Base-by-base conservation (phyloP, 2,329 filamentous ascomycete species). In the Dactylellina sp. region DNA sequence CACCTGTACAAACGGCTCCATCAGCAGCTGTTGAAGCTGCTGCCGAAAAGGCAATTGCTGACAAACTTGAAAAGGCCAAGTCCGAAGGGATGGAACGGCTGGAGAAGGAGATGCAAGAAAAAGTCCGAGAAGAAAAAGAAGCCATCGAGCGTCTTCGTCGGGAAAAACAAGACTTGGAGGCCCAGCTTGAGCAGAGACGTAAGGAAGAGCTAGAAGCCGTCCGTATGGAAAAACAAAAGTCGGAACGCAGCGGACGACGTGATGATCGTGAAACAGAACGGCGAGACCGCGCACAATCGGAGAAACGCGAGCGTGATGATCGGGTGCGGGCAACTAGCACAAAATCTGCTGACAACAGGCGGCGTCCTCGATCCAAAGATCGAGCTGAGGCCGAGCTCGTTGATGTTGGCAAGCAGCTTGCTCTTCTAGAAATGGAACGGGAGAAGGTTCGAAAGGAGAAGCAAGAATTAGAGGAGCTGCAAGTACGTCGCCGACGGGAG, bases 391-490 rank as follows among this genome's bases (percentile, higher is more conserved):
- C 70, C n/a, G 70, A 74, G 9, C 61, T 74, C 1, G 61, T 74
- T 18, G 70, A 74, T 25, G 70, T 74, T 40, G 70, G 61, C 16
- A 74, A 74, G 37, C 70, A 74, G 61, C 56, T 66, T 37, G 70
- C 70, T 7, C 70, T 74, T 42, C 47, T 74, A n/a, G 70, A 74
- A 18, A 55, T 74, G 46, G 71, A 75, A 24, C 42, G 63, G 22
- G 71, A 75, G 61, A 70, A 70, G 57, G 49, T 75, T 22, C 53
- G 61, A 3, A 65, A 65, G 46, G 71, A 75, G 44, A 75, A 70
- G 63, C 56, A 32, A 16, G 64, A 70, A 28, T 39, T 75, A n/a
- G 71, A 68, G 49, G 60, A 70, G 1, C 46, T 68, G 56, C 62
- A 75, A 28, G 28, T 52, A 6, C 56, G 71, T 46, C 57, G 47